These are phyloP conservation scores for Coemansia sp. DNA, from an alignment of 192 early-diverging fungal species.

Conservation along the genomic window DNA sequence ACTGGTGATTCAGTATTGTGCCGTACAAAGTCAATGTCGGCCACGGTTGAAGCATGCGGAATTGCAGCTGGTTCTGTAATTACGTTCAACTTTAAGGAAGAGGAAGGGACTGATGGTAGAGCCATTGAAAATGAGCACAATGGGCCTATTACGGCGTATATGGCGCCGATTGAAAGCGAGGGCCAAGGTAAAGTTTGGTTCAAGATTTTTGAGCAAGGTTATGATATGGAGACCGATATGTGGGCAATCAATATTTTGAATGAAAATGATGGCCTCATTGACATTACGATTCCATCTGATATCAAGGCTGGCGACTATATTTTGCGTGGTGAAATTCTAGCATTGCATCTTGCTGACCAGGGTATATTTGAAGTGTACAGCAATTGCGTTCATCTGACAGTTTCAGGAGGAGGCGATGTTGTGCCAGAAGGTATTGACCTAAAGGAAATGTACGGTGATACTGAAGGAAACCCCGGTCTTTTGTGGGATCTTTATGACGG, in stretches of 20 bases:
- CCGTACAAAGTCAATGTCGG: conserved; percentile 5
- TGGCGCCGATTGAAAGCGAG: neutral
- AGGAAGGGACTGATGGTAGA: neutral
- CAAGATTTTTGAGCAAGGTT: conserved; percentile 3
- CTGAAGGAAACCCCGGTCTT: neutral
- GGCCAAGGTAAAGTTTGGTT: conserved; percentile 1
- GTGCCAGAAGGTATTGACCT: neutral
- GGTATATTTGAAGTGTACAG: neutral
- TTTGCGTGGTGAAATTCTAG: neutral
- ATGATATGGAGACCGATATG: neutral
- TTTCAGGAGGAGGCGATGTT: neutral
- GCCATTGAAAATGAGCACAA: conserved; percentile 2
- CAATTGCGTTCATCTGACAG: neutral
- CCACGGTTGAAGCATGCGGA: neutral
- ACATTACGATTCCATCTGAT: neutral
- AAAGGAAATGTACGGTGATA: neutral
- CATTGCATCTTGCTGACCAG: conserved; percentile 1
- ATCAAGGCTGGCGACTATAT: conserved; percentile 7
- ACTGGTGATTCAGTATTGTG: neutral
- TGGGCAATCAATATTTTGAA: conserved; percentile 4
- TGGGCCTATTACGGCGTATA: conserved; percentile 4
- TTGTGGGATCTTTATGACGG: neutral
- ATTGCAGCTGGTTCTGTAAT: conserved; percentile 1
- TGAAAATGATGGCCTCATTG: conserved; percentile 1
- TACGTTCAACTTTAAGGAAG: conserved; percentile 1